Percentiles rank a stretch among this genome's conserved stretches.
Evolutionary conservation across 805 yeast genomes (phyloP).

Genomic region (Pichia occidentalis): DNA sequence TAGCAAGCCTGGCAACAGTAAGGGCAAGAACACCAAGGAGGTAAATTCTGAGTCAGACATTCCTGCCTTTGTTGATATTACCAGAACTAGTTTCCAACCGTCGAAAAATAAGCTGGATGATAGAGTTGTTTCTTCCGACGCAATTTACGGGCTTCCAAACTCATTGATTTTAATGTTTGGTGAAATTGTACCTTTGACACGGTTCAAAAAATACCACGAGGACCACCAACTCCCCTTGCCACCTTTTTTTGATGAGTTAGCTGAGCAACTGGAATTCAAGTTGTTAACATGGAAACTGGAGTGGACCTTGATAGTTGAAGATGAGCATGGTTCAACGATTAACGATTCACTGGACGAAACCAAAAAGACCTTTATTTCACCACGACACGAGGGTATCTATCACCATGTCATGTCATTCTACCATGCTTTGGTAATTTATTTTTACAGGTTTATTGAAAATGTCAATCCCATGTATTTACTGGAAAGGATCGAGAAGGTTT

Average conservation of each 20-base stretch:
- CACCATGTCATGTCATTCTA: constrained; percentile 80
- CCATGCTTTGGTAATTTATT: constrained; percentile 64
- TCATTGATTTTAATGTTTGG: constrained; percentile 67
- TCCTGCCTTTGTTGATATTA: constrained; percentile 38
- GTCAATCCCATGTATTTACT: constrained; percentile 54
- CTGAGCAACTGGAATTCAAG: constrained; percentile 41
- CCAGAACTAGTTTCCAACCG: constrained; percentile 34
- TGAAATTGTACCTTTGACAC: constrained; percentile 60
- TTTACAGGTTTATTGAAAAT: constrained; percentile 54
- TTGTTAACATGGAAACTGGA: constrained; percentile 65
- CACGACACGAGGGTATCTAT: constrained; percentile 64
- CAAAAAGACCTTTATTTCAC: constrained; percentile 34
- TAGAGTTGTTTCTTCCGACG: constrained; percentile 65
- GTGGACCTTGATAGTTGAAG: constrained; percentile 49
- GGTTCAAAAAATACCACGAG: constrained; percentile 52
- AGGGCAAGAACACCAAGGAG: constrained; percentile 5
- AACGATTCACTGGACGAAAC: constrained; percentile 8
- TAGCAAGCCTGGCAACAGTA: constrained; percentile 7
- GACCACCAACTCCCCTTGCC: constrained; percentile 31
- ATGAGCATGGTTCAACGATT: constrained; percentile 15
- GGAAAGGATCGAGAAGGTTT: constrained; percentile 50
- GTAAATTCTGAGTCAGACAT: constrained; percentile 18
- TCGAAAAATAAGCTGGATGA: constrained; percentile 41
- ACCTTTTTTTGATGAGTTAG: constrained; percentile 27
- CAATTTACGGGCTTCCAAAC: constrained; percentile 79